Conservation (phyloP, 140 eudicot species). For the Erigeron philadelphicus region DNA sequence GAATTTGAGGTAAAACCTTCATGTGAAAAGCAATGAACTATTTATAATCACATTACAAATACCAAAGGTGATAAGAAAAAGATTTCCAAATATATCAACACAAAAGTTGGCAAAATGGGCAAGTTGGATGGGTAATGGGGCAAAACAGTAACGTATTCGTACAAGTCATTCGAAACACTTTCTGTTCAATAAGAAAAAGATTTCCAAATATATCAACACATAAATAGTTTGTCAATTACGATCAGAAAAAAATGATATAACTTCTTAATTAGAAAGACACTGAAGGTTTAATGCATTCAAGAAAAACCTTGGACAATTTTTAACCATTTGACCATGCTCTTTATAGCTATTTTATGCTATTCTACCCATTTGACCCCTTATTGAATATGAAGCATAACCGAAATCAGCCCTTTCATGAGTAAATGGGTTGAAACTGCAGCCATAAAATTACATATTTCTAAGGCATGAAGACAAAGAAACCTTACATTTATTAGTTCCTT, state of each 20-base stretch:
- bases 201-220: too few relatives aligned
- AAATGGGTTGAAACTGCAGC: not conserved
- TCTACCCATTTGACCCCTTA: not conserved
- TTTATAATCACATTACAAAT: not conserved
- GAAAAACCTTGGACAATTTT: not conserved
- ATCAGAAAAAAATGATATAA: not conserved
- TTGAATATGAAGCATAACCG: not conserved
- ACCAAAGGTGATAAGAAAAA: conserved; percentile 12
- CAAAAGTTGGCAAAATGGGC: not conserved
- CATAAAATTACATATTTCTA: not conserved
- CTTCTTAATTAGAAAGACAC: not conserved
- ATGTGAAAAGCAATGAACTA: conserved; percentile 3
- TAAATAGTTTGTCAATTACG: not conserved
- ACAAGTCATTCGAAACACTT: not conserved
- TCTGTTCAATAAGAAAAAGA: too few relatives aligned
- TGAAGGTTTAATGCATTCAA: not conserved
- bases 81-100: not conserved
- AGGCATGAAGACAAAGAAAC: conserved; percentile 18
- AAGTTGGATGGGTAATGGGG: not conserved
- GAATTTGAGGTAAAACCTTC: conserved; percentile 43
- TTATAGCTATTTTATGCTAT: not conserved
- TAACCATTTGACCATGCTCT: not conserved
- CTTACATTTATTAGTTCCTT: conserved; percentile 57
- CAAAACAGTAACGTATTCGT: not conserved
- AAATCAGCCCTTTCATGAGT: not conserved